Evolutionary conservation across 306 rosid species (phyloP).

Genomic region (Ormosia emarginata): DNA sequence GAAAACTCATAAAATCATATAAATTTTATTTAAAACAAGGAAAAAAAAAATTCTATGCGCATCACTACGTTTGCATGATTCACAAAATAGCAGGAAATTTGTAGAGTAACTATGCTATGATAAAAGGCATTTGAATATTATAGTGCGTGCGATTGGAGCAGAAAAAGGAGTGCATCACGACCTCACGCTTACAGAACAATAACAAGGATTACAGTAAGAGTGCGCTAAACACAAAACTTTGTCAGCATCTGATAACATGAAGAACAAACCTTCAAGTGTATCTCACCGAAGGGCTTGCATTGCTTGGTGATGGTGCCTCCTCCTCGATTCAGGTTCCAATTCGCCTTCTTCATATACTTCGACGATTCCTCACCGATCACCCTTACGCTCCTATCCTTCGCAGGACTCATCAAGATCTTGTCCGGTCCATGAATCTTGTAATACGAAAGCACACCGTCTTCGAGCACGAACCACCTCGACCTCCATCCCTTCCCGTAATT

Average conservation of each 20-base stretch:
- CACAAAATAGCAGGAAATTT: neutral
- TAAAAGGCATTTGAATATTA: conserved; percentile 5
- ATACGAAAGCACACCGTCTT: conserved; percentile 95
- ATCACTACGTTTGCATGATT: neutral
- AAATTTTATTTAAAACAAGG: neutral
- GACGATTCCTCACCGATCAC: conserved; percentile 89
- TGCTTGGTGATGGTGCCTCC: conserved; percentile 28
- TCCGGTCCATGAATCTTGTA: conserved; percentile 98
- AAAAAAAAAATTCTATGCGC: neutral
- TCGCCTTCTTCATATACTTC: conserved; percentile 67
- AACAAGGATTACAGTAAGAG: neutral
- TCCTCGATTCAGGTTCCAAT: conserved; percentile 65
- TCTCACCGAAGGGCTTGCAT: conserved; percentile 94
- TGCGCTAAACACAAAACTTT: neutral
- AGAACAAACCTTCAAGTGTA: conserved; percentile 89
- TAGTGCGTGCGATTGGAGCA: neutral
- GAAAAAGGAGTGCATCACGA: neutral
- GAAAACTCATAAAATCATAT: neutral
- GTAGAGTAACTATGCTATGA: neutral
- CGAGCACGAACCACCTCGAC: conserved; percentile 90
- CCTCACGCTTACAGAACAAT: neutral
- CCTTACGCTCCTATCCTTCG: conserved; percentile 66
- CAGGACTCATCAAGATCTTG: conserved; percentile 82
- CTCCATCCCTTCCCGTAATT: conserved; percentile 98
- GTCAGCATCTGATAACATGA: neutral